Base-by-base conservation (phyloP, 208 protist genomes). In the Leishmania tarentolae region DNA sequence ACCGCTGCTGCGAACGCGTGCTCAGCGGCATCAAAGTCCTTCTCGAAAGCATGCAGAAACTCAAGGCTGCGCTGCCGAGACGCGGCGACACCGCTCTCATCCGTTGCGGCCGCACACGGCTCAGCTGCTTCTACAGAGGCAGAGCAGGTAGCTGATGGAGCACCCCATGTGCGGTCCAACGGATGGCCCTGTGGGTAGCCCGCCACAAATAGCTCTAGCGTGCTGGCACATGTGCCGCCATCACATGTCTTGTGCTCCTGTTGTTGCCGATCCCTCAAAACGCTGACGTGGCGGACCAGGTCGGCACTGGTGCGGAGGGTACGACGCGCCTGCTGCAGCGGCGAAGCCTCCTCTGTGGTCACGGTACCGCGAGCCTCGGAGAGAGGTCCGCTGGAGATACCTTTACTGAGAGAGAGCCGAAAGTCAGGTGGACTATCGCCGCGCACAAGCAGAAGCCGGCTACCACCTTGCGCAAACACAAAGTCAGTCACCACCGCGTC, bases 121-220 rank as follows among this genome's bases (percentile, higher is more conserved):
- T 40, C 42, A 6, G 42, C 37, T 52, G 24, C 68, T 6, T 72
- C 68, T 31, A 11, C 68, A 9, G 68, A 35, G 42, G 28, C 19
- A 13, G 81, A 28, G 35, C 53, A 42, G 15, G 72, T 21, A 9
- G 44, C 47, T 40, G 52, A 15, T 28, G 68, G 17, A 0, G 31
- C 4, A 24, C 31, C 72, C 87, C 87, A 91, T 2, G 19, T n/a
- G 24, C 87, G 81, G 8, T 88, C 79, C 15, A 84, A 79, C 24
- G 83, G 83, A 63, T 91, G 85, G 0, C 87, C 87, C 35, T 91
- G 87, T n/a, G 87, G 82, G 85, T 91, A 91, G n/a, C 87, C 87
- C 11, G 81, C 85, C 35, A 88, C 81, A 4, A 59, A 78, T 19
- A 88, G 21, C 31, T 65, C 40, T 50, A 82, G 40, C 75, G 66